phyloP scores from a whole-genome alignment of 2,329 filamentous ascomycete species.

The Colletotrichum eremochloae region DNA sequence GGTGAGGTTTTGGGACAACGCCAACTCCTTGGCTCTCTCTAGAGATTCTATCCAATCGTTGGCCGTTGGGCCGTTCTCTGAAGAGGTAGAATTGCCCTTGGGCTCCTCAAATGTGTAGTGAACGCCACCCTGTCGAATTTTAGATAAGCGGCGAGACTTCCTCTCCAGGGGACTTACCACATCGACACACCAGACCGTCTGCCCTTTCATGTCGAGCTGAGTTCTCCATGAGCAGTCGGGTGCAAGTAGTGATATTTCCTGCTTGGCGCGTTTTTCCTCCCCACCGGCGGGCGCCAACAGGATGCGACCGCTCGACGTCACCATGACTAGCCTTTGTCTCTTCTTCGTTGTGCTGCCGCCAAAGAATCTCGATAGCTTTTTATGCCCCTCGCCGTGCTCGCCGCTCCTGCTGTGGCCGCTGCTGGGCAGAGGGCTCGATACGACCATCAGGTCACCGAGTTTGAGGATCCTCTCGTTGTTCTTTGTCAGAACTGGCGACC shows the following conservation, averaged over 20 bases:
- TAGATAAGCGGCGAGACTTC: slow-evolving; percentile 39
- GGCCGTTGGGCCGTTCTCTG: slow-evolving; percentile 75
- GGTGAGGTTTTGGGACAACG: slow-evolving; percentile 77
- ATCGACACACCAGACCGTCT: slow-evolving; percentile 91
- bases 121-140: slow-evolving; percentile 76
- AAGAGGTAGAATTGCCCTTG: slow-evolving; percentile 73
- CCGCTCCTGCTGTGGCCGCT: slow-evolving; percentile 79
- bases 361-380: slow-evolving; percentile 95
- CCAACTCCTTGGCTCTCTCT: slow-evolving; percentile 88
- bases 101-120: slow-evolving; percentile 94
- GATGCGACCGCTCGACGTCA: slow-evolving; percentile 91
- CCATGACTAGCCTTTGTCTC: slow-evolving; percentile 91
- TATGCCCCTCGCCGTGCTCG: slow-evolving; percentile 76
- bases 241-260: slow-evolving; percentile 86
- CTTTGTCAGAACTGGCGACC: slow-evolving; percentile 93
- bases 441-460: slow-evolving; percentile 89
- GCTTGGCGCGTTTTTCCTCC: slow-evolving; percentile 95
- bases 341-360: slow-evolving; percentile 93
- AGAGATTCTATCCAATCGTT: slow-evolving; percentile 95
- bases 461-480: slow-evolving; percentile 95
- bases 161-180: slow-evolving; percentile 74
- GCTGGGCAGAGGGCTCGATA: slow-evolving; percentile 81
- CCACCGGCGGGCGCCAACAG: slow-evolving; percentile 92
- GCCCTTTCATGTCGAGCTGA: slow-evolving; percentile 87
- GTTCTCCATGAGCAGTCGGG: slow-evolving; percentile 83